Conservation (phyloP, 2,329 filamentous ascomycete genomes). For the Blastomyces emzantsi region DNA sequence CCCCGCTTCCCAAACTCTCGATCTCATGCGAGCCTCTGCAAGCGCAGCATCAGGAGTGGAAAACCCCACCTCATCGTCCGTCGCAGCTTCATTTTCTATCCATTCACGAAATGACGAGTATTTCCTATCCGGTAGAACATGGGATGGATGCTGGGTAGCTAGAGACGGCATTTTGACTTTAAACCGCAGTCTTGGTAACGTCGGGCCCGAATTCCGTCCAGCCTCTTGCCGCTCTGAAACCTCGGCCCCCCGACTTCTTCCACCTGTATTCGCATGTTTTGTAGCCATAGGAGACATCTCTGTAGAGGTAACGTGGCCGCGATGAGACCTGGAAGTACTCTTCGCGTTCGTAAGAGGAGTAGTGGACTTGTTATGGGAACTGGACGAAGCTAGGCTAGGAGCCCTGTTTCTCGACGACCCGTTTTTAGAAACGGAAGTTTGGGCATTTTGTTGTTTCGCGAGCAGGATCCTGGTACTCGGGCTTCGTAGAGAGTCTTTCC, state of each 20-base stretch:
- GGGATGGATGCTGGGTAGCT: constrained; percentile 44
- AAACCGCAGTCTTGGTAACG: constrained; percentile 35
- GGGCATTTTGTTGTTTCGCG: constrained; percentile 8
- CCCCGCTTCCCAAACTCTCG: constrained; percentile 62
- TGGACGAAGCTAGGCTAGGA: constrained; percentile 22
- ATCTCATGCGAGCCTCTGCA: constrained; percentile 60
- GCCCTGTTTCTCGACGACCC: constrained; percentile 24
- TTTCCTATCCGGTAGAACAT: constrained; percentile 39
- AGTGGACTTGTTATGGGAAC: constrained; percentile 20
- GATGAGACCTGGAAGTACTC: neutral
- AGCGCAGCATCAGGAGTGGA: constrained; percentile 52
- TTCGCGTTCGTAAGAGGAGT: constrained; percentile 14
- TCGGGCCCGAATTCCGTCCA: constrained; percentile 14
- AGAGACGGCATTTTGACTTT: constrained; percentile 45
- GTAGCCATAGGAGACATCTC: neutral
- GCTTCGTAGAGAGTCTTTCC: constrained; percentile 22
- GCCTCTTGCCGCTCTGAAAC: constrained; percentile 19
- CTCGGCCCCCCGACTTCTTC: constrained; percentile 2
- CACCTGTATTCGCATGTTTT: neutral
- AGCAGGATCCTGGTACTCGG: constrained; percentile 18
- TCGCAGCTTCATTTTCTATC: constrained; percentile 46
- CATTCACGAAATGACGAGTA: constrained; percentile 54
- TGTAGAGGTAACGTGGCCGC: neutral
- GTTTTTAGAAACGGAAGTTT: neutral
- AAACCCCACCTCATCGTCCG: constrained; percentile 36